Conservation (phyloP, 2,329 filamentous ascomycete genomes). For the Alternaria arbusti region DNA sequence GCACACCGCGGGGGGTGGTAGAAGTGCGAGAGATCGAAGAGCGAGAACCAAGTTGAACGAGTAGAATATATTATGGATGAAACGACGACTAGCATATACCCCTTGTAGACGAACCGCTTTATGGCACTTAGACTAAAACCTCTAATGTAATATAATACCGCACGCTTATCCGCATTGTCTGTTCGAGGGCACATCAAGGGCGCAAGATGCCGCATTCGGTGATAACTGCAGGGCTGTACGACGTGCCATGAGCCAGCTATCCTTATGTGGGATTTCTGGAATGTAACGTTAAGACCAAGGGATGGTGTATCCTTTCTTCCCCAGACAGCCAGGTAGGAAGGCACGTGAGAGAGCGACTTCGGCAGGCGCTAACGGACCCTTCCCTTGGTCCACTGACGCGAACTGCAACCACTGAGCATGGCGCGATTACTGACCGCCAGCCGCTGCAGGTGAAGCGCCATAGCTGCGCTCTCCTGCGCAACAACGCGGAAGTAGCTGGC, state of each 20-base stretch:
- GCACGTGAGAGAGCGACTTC: constrained; percentile 22
- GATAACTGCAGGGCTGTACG: neutral
- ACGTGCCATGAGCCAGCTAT: neutral
- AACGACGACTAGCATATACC: neutral
- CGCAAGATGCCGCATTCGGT: constrained; percentile 5
- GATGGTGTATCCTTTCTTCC: neutral
- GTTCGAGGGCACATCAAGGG: neutral
- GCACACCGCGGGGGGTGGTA: constrained; percentile 24
- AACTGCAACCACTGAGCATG: constrained; percentile 12
- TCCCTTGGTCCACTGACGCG: constrained; percentile 2
- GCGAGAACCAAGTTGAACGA: constrained; percentile 20
- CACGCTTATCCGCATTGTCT: neutral
- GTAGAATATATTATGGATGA: neutral
- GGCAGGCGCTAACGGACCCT: constrained; percentile 11
- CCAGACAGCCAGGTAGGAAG: neutral
- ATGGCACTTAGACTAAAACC: neutral
- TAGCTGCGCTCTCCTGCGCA: neutral
- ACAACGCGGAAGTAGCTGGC: neutral
- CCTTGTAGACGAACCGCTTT: neutral
- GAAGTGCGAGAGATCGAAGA: constrained; percentile 34
- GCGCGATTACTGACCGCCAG: constrained; percentile 11
- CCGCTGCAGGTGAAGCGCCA: neutral
- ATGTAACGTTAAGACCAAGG: neutral
- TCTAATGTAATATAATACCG: neutral
- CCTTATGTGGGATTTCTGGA: neutral